phyloP scores from a whole-genome alignment of 805 yeast genomes.

The Pichia phayaonensis region DNA sequence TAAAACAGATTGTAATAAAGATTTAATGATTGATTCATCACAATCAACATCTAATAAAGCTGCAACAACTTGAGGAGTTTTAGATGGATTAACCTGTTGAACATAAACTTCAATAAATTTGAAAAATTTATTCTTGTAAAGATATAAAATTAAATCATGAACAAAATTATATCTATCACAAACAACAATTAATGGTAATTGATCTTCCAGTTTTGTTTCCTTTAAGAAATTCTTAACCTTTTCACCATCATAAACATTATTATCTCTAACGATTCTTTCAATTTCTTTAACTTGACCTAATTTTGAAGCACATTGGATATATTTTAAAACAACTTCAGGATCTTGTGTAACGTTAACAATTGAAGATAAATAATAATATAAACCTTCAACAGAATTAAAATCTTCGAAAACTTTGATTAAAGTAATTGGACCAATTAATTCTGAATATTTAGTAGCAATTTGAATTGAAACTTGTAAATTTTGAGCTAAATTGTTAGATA shows the following conservation, averaged over 20 bases:
- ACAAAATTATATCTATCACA: conserved; percentile 89
- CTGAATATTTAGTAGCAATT: conserved; percentile 94
- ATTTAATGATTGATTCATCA: conserved; percentile 81
- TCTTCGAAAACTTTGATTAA: conserved; percentile 91
- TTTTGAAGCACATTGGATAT: conserved; percentile 88
- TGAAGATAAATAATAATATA: conserved; percentile 87
- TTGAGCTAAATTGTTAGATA: conserved; percentile 63
- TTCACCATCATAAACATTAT: conserved; percentile 91
- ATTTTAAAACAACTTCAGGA: conserved; percentile 91
- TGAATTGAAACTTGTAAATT: conserved; percentile 91
- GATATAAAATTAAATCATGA: conserved; percentile 86
- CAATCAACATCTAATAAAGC: conserved; percentile 96
- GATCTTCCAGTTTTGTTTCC: conserved; percentile 90
- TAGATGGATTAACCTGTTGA: conserved; percentile 93
- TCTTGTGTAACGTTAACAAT: conserved; percentile 92
- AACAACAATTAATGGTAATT: conserved; percentile 90
- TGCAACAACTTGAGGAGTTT: conserved; percentile 94
- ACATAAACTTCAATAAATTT: conserved; percentile 97
- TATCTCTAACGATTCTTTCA: conserved; percentile 91
- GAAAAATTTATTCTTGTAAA: conserved; percentile 93
- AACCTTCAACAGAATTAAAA: conserved; percentile 85
- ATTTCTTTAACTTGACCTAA: conserved; percentile 88
- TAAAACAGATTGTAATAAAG: conserved; percentile 71
- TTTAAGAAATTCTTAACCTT: conserved; percentile 95
- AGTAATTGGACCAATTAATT: conserved; percentile 77